Conservation (phyloP, 1,284 basidiomycete species). For the Mycena citricolor region DNA sequence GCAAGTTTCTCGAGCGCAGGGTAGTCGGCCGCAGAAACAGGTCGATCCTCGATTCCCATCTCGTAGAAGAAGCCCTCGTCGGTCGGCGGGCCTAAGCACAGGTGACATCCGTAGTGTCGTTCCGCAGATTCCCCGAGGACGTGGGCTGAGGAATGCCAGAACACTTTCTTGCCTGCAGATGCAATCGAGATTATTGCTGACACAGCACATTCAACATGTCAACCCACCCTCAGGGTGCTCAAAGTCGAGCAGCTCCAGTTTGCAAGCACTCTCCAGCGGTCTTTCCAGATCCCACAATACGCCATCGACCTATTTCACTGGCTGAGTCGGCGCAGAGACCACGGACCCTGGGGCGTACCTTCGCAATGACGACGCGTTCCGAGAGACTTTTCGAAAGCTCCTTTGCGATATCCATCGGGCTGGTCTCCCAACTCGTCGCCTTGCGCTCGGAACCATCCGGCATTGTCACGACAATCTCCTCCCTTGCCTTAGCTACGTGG, state of each 20-base stretch:
- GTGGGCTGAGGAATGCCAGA: conserved; percentile 99
- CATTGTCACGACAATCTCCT: conserved; percentile 84
- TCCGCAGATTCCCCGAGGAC: conserved; percentile 98
- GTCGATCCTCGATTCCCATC: conserved; percentile 83
- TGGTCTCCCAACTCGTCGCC: conserved; percentile 95
- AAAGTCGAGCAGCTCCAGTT: conserved; percentile 90
- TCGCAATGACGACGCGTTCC: conserved; percentile 91
- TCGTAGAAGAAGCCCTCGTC: conserved; percentile 99
- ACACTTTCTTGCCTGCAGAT: conserved; percentile 90
- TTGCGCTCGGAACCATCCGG: conserved; percentile 85
- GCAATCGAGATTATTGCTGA: too few relatives aligned
- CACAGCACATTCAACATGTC: too few relatives aligned
- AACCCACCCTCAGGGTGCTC: conserved; percentile 85
- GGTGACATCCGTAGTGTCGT: conserved; percentile 94
- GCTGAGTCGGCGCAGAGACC: not conserved
- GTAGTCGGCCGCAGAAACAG: conserved; percentile 82
- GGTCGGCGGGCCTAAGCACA: conserved; percentile 96
- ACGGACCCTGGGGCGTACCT: conserved; percentile 51
- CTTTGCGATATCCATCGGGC: conserved; percentile 89
- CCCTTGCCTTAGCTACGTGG: conserved; percentile 73
- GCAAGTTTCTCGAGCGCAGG: conserved; percentile 86
- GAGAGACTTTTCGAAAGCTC: conserved; percentile 86
- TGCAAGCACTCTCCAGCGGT: conserved; percentile 83
- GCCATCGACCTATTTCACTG: conserved; percentile 69
- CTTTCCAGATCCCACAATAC: conserved; percentile 94